A percentile compares a stretch with the other conserved stretches of the same genome.
phyloP scores from a whole-genome alignment of 805 yeast species.

The Candida coquimbonensis region DNA sequence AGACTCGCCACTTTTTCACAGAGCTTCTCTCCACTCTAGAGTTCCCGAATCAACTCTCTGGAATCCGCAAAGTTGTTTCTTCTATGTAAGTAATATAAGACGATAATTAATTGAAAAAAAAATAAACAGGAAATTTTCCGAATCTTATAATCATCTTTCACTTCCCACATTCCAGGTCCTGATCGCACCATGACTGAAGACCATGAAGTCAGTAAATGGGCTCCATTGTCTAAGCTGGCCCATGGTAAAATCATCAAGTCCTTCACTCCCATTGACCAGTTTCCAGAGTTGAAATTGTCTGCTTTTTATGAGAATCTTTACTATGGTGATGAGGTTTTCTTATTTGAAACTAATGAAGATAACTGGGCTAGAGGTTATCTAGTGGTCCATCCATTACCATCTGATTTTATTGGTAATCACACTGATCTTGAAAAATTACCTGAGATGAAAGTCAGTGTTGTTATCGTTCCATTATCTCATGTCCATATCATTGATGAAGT shows the following conservation, averaged over 20 bases:
- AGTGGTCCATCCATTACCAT: constrained; percentile 60
- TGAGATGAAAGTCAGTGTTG: constrained; percentile 44
- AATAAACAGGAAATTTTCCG: not conserved
- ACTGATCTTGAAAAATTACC: constrained; percentile 59
- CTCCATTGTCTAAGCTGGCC: constrained; percentile 38
- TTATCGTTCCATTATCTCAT: constrained; percentile 54
- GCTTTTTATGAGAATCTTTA: constrained; percentile 46
- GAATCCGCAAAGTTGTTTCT: too few species aligned
- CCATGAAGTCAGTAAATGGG: constrained; percentile 29
- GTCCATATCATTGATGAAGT: constrained; percentile 38
- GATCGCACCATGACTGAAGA: not conserved
- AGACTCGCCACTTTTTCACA: too few species aligned
- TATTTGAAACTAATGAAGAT: constrained; percentile 55
- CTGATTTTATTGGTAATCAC: constrained; percentile 54
- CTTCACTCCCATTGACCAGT: constrained; percentile 38
- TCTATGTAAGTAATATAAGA: not conserved
- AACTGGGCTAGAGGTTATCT: constrained; percentile 81
- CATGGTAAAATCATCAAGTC: constrained; percentile 38
- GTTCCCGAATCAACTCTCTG: too few species aligned
- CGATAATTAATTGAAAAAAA: not conserved
- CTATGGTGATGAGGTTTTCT: constrained; percentile 72
- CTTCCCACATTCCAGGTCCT: too few species aligned
- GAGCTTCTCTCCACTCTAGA: too few species aligned
- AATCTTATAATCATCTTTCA: too few species aligned
- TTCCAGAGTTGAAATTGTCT: constrained; percentile 27